Evolutionary conservation across 148 eudicot species (phyloP).

Genomic region (Cornus kousa): DNA sequence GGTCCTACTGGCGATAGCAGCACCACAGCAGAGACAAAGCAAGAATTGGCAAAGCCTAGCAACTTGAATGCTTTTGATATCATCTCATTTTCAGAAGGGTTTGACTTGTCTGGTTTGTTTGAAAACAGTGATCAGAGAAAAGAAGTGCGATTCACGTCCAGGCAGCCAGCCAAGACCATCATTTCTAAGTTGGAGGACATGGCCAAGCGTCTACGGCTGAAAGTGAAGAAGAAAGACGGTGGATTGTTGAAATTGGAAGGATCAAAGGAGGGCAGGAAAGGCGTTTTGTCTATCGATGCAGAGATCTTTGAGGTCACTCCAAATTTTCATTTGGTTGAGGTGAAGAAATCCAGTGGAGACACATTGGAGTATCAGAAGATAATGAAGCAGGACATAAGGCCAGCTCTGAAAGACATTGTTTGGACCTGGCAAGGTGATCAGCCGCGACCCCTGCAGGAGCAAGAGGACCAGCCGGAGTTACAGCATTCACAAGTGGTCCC

Average conservation of each 20-base stretch:
- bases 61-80: conserved; percentile 54
- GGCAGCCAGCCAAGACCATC: conserved; percentile 38
- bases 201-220: conserved; percentile 38
- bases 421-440: conserved; percentile 38
- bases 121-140: conserved; percentile 43
- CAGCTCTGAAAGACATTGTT: conserved; percentile 32
- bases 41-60: conserved; percentile 23
- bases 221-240: conserved; percentile 41
- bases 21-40: conserved; percentile 16
- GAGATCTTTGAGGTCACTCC: conserved; percentile 57
- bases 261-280: conserved; percentile 38
- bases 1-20: conserved; percentile 15
- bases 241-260: conserved; percentile 50
- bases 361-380: conserved; percentile 37
- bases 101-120: conserved; percentile 48
- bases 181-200: conserved; percentile 43
- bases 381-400: conserved; percentile 25
- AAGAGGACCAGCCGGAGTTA: conserved; percentile 2
- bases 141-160: conserved; percentile 36
- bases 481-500: not conserved
- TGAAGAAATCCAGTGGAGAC: conserved; percentile 52
- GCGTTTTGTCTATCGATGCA: conserved; percentile 37
- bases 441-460: not conserved
- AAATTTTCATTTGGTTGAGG: conserved; percentile 46
- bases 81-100: conserved; percentile 47